Evolutionary conservation across 495 filamentous ascomycete genomes (phyloP), one percentile per base, ranked within the genome.

Genomic region (Oidiodendron maius): DNA sequence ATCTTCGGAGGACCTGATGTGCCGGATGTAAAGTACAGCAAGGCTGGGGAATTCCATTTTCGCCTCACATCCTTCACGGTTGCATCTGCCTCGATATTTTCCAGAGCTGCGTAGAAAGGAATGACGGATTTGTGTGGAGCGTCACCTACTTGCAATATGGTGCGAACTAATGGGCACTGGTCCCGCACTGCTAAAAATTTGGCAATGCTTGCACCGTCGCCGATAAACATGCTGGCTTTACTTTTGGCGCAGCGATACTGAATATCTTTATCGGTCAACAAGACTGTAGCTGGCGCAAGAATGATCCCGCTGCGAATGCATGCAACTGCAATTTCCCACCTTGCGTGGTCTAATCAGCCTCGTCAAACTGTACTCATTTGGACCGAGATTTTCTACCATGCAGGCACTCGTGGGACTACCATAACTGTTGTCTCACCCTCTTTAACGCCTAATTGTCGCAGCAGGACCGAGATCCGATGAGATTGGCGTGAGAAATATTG

Each of bases 1-100:
- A 50, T 50, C 25, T 50, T 50, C 9, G 47, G 47, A 4, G 36
- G 36, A 22, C 47, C 47, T 5, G 47, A 41, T 10, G 47, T 50
- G 11, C 47, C 47, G 3, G 37, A 41, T 32, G 47, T 50, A 20
- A 50, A 50, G 21, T 30, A 50, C 8, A 42, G 32, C 3, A 50
- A 10, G 2, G 47, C 36, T 21, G 47, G 47, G 16, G 8, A 34
- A 11, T 48, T 2, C 46, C 17, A 23, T 3, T 40, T 12, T 28
- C 13, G 9, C 23, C 20, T 48, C 17, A 24, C 35, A 8, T 4
- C 10, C 34, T 40, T 40, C 10, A 48, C 11, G 4, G n/a, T 25
- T 3, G 36, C 46, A 48, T 48, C 20, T n/a, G 16, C 4, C 16
- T 4, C 18, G 23, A 48, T 17, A 3, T 17, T 40, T 30, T 48